Evolutionary conservation across 495 filamentous ascomycete species (phyloP).

Genomic region (Neurospora hispaniola): DNA sequence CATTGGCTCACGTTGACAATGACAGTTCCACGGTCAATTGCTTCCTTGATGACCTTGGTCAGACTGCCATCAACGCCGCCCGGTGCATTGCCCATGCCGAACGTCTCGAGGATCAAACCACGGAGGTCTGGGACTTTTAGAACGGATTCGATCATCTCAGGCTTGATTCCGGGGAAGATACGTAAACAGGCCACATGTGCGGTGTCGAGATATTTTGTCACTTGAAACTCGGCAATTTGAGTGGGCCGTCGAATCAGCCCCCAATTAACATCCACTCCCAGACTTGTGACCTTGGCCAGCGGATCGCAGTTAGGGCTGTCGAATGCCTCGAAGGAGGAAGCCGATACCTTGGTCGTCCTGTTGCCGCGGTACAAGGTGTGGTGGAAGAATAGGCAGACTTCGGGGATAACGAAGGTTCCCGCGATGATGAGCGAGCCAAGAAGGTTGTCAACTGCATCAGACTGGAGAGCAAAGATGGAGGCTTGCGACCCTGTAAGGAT

Average conservation of each 20-base stretch:
- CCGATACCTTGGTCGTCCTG: conserved; percentile 78
- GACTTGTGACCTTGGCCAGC: conserved; percentile 67
- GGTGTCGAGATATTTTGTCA: conserved; percentile 72
- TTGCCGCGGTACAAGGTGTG: conserved; percentile 89
- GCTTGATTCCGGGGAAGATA: conserved; percentile 92
- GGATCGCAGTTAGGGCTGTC: conserved; percentile 73
- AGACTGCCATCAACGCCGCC: conserved; percentile 73
- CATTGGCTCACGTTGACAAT: conserved; percentile 95
- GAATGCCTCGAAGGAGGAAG: conserved; percentile 80
- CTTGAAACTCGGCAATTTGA: conserved; percentile 59
- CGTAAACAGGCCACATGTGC: conserved; percentile 85
- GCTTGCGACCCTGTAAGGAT: conserved; percentile 88
- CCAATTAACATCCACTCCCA: conserved; percentile 80
- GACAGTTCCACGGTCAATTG: conserved; percentile 70
- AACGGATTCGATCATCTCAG: conserved; percentile 88
- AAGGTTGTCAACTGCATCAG: conserved; percentile 92
- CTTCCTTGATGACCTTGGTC: conserved; percentile 67
- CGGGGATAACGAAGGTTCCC: conserved; percentile 91
- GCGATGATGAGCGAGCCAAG: conserved; percentile 88
- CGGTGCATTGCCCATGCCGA: conserved; percentile 90
- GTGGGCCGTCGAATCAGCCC: conserved; percentile 65
- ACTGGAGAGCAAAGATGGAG: conserved; percentile 85
- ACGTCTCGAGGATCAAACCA: conserved; percentile 86
- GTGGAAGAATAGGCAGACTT: conserved; percentile 94
- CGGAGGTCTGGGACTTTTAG: conserved; percentile 65